Percentiles rank a stretch among this genome's conserved stretches.
These are phyloP conservation scores for Fusarium sublunatum DNA, from an alignment of 2,329 filamentous ascomycete species.

Conservation along the genomic window DNA sequence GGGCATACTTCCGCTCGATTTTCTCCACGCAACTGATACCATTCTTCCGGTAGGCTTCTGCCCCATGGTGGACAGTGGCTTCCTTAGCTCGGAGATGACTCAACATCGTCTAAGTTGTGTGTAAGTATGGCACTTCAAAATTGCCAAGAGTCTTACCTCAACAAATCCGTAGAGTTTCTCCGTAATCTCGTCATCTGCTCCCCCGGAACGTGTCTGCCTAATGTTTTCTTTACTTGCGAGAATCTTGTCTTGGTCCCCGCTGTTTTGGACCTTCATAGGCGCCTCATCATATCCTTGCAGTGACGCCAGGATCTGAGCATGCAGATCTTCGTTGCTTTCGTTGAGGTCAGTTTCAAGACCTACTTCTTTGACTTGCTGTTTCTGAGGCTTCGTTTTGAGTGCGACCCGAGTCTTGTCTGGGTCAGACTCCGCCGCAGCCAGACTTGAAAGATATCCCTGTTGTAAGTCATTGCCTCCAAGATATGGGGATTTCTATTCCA, in stretches of 20 bases:
- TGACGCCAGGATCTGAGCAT: slow-evolving; percentile 34
- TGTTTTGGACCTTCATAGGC: background rate
- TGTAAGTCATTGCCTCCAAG: slow-evolving; percentile 7
- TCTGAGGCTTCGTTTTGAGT: background rate
- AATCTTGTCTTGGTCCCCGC: background rate
- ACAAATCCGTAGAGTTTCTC: slow-evolving; percentile 40
- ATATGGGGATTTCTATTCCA: slow-evolving; percentile 25
- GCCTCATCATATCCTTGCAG: slow-evolving; percentile 17
- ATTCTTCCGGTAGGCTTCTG: slow-evolving; percentile 41
- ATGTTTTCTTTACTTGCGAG: background rate
- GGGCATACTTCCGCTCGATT: slow-evolving; percentile 36
- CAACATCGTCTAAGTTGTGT: slow-evolving; percentile 40
- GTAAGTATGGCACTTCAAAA: slow-evolving; percentile 12
- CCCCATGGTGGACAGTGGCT: slow-evolving; percentile 27
- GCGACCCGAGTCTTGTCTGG: background rate
- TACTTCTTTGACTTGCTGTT: background rate
- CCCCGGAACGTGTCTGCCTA: background rate
- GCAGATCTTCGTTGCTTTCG: slow-evolving; percentile 20
- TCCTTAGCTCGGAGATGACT: slow-evolving; percentile 42
- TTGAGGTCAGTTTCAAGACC: background rate
- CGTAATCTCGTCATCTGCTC: slow-evolving; percentile 17
- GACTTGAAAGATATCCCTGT: slow-evolving; percentile 13
- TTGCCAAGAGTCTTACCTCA: slow-evolving; percentile 37
- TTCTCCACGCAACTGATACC: slow-evolving; percentile 35
- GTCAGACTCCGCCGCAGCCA: slow-evolving; percentile 5